A percentile compares a stretch with the other conserved stretches of the same genome.
Conservation (phyloP, 2,329 filamentous ascomycete species). For the Paraconiothyrium brasiliense region DNA sequence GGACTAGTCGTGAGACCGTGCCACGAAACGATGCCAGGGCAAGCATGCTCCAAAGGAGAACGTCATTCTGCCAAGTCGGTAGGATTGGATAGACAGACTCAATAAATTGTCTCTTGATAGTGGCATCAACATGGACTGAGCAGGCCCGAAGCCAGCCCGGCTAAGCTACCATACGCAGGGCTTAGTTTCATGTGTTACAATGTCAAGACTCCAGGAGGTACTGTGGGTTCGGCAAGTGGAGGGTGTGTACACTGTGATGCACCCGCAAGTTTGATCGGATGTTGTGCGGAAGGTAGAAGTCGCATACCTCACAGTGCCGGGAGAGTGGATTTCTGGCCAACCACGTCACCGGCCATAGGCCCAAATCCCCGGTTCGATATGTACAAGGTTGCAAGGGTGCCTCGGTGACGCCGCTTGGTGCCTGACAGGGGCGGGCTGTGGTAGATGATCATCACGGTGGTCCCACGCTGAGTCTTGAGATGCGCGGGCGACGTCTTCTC, state of each 20-base stretch:
- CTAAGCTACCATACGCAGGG: neutral
- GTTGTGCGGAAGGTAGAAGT: conserved; percentile 1
- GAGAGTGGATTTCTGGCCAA: conserved; percentile 25
- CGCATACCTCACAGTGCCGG: conserved; percentile 1
- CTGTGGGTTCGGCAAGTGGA: neutral
- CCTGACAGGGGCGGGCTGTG: conserved; percentile 33
- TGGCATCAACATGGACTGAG: neutral
- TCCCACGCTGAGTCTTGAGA: conserved; percentile 2
- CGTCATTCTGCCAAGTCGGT: conserved; percentile 11
- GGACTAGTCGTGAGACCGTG: conserved; percentile 12
- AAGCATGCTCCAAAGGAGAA: neutral
- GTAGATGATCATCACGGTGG: conserved; percentile 29
- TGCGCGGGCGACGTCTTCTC: conserved; percentile 3
- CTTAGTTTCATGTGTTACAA: neutral
- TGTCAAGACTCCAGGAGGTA: neutral
- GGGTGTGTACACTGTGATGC: neutral
- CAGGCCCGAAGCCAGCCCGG: neutral
- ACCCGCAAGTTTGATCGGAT: conserved; percentile 1
- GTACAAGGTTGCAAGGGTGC: conserved; percentile 25
- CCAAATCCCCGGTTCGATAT: conserved; percentile 36
- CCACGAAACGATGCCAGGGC: conserved; percentile 2
- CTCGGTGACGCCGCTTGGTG: conserved; percentile 39
- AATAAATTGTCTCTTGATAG: conserved; percentile 1
- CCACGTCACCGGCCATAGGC: conserved; percentile 32
- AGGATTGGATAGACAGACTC: neutral